Base-by-base conservation (phyloP, 805 yeast species). In the Hanseniaspora valbyensis region DNA sequence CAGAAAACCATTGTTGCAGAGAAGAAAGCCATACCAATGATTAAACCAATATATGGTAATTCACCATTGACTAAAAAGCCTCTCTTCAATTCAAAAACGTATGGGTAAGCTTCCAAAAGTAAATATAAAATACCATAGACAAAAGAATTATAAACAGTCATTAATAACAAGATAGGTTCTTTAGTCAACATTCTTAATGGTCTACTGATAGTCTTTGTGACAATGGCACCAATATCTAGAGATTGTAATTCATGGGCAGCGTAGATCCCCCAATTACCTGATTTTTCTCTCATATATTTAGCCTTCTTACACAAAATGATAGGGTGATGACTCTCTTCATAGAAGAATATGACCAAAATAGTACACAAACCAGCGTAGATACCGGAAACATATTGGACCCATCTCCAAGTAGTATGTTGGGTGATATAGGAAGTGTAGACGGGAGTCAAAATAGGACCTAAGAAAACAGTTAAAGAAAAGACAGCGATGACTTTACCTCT, bases 401-500 rank as follows among this genome's bases (percentile, higher is more conserved):
- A 86, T 61, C 95, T 72, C 94, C 95, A 85, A 16, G 87, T 85
- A 39, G 87, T 68, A 50, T 73, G 69, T 51, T 77, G 73, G n/a
- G 71, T 73, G 40, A 81, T 77, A 63, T 80, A 84, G 0, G 81
- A 80, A 53, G 89, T 85, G 43, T 77, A 75, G 52, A 88, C 78
- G 16, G 96, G 96, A 0, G 90, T 90, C 33, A 82, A 51, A 69
- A 85, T 72, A 19, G 96, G 96, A 52, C 94, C 92, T 33, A 73
- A 70, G 56, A 84, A 83, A 32, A 86, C 85, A 42, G 81, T 77
- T 68, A 83, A 72, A 1, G 86, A 71, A 58, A 87, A 88, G 16
- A 81, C 55, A 9, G 81, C 70, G 57, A 86, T 71, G 28, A 95
- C 94, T 45, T 72, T 74, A 57, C 96, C 96, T 66, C 96, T 76